Conservation (phyloP, 1,284 basidiomycete genomes). For the Phaffia rhodozyma region DNA sequence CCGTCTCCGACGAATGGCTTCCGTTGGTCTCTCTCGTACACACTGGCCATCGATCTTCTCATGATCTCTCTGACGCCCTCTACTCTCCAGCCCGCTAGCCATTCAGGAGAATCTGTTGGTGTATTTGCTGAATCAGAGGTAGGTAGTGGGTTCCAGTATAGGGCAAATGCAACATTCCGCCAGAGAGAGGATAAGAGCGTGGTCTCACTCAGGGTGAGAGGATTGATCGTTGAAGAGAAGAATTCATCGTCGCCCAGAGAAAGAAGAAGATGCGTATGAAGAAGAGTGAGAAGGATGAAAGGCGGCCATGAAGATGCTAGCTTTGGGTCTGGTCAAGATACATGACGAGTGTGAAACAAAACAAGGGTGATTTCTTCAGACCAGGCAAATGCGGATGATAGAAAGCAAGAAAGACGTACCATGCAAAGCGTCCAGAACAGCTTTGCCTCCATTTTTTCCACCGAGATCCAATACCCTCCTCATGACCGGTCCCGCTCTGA, state of each 20-base stretch:
- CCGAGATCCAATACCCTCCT: slow-evolving; percentile 45
- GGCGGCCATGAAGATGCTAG: slow-evolving; percentile 45
- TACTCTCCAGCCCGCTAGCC: slow-evolving; percentile 32
- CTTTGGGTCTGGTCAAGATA: slow-evolving; percentile 29
- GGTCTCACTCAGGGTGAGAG: slow-evolving; percentile 66
- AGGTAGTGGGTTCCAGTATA: slow-evolving; percentile 50
- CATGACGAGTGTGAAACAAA: background rate
- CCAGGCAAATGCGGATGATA: background rate
- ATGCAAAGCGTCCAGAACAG: slow-evolving; percentile 24
- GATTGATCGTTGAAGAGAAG: slow-evolving; percentile 54
- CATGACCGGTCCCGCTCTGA: slow-evolving; percentile 41
- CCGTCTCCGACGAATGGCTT: slow-evolving; percentile 63
- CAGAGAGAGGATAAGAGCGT: slow-evolving; percentile 53
- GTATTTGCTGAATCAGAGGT: slow-evolving; percentile 27
- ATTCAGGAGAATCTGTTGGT: slow-evolving; percentile 40
- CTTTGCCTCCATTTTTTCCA: slow-evolving; percentile 30
- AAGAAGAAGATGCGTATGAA: slow-evolving; percentile 74
- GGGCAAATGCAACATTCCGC: slow-evolving; percentile 62
- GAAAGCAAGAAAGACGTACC: slow-evolving; percentile 18
- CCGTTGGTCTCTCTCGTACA: slow-evolving; percentile 49
- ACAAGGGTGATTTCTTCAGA: background rate
- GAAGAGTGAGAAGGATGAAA: slow-evolving; percentile 64
- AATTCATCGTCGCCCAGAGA: slow-evolving; percentile 97
- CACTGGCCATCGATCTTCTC: slow-evolving; percentile 18
- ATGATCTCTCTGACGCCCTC: slow-evolving; percentile 23